A percentile compares a stretch with the other conserved stretches of the same genome.
Evolutionary conservation across 108 stramenopile species (phyloP).

Genomic region (Nannochloropsis salina): DNA sequence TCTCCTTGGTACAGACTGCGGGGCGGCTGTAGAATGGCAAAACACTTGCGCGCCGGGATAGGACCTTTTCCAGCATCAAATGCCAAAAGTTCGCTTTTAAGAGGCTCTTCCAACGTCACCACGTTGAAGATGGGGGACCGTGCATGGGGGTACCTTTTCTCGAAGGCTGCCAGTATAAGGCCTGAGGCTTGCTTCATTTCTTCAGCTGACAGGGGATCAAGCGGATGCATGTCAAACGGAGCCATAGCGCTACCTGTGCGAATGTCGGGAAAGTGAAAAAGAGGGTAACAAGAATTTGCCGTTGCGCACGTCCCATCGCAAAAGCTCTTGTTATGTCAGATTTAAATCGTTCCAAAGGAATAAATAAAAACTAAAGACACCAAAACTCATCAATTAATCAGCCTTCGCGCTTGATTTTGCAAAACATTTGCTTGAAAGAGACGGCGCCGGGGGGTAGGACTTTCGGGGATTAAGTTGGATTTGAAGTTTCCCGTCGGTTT

Average conservation of each 20-base stretch:
- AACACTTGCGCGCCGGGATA: background rate
- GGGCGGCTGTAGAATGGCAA: slow-evolving; percentile 9
- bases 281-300: too few relatives aligned
- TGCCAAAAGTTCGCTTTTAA: slow-evolving; percentile 57
- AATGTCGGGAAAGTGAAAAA: too few relatives aligned
- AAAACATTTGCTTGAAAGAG: too few relatives aligned
- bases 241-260: background rate
- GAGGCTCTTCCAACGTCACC: slow-evolving; percentile 55
- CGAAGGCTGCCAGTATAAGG: slow-evolving; percentile 34
- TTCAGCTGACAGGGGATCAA: slow-evolving; percentile 50
- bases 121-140: slow-evolving; percentile 56
- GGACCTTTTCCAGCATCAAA: slow-evolving; percentile 52
- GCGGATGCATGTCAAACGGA: slow-evolving; percentile 34
- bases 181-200: slow-evolving; percentile 48
- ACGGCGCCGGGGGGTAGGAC: too few relatives aligned
- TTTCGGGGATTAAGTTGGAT: too few relatives aligned
- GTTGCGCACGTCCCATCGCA: too few relatives aligned
- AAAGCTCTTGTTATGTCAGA: too few relatives aligned
- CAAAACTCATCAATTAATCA: too few relatives aligned
- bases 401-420: too few relatives aligned
- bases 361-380: too few relatives aligned
- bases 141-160: slow-evolving; percentile 21
- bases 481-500: too few relatives aligned
- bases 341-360: too few relatives aligned
- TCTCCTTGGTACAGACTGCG: background rate